Conservation (phyloP, 2,329 filamentous ascomycete genomes). For the Trichophyton schoenleinii region DNA sequence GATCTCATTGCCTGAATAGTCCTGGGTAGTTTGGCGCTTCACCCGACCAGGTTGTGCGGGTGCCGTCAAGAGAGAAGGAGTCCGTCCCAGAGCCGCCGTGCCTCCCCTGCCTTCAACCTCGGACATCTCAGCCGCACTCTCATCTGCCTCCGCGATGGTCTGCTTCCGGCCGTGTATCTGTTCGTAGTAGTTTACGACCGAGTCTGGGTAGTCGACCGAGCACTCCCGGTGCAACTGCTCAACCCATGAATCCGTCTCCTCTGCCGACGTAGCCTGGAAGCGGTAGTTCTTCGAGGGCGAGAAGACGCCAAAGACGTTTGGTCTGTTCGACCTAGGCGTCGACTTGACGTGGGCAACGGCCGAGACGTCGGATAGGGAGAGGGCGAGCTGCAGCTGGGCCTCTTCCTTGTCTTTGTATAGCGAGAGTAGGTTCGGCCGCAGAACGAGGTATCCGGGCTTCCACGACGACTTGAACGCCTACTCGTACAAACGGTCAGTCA, state of each 20-base stretch:
- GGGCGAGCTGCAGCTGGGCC: constrained; percentile 75
- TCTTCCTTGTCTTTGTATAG: constrained; percentile 90
- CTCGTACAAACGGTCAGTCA: constrained; percentile 8
- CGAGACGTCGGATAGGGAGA: constrained; percentile 78
- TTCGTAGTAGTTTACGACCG: constrained; percentile 64
- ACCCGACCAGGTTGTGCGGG: constrained; percentile 15
- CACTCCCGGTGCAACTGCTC: constrained; percentile 65
- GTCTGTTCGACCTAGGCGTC: constrained; percentile 63
- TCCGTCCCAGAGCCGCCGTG: not conserved
- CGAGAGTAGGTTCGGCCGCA: constrained; percentile 78
- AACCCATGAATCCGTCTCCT: constrained; percentile 79
- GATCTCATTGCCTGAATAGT: constrained; percentile 53
- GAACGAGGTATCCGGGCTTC: constrained; percentile 79
- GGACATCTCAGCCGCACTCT: constrained; percentile 33
- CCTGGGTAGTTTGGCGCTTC: constrained; percentile 24
- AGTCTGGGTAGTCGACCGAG: constrained; percentile 48
- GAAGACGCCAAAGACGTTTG: constrained; percentile 85
- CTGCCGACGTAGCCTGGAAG: constrained; percentile 60
- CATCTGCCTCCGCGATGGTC: constrained; percentile 17
- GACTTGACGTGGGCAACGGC: constrained; percentile 82
- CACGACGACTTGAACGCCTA: constrained; percentile 54
- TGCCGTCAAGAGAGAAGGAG: not conserved
- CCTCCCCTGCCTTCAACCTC: constrained; percentile 22
- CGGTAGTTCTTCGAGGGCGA: constrained; percentile 85
- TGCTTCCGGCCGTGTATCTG: constrained; percentile 41